Evolutionary conservation across 2,329 filamentous ascomycete species (phyloP), one percentile per base, ranked within the genome.

Genomic region (Clonostachys sp.): DNA sequence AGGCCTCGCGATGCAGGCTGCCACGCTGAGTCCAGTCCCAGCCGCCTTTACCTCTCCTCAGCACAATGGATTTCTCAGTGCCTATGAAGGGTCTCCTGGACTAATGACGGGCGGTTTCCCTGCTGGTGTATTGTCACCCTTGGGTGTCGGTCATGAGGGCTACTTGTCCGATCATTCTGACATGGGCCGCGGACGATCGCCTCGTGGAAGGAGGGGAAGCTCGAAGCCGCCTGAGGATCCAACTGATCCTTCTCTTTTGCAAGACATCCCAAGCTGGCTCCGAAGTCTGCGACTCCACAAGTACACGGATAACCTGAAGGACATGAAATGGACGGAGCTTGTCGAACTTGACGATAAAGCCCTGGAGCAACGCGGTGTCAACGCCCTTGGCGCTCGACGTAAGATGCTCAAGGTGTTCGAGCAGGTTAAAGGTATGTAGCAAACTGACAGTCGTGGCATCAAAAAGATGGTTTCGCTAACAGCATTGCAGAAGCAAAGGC

Each of bases 401-500:
- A 99, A 99, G 80, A 95, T 99, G 89, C 74, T 99, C 51, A 99
- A 99, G 82, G 94, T 97, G 48, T 97, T 97, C 69, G 94, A 97
- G 60, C 91, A 96, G 74, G 92, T 97, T 61, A 90, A 84, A 70
- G 87, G 82, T 84, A 70, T 53, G 71, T 58, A 13, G 24, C 9
- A 30, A 30, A 2, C 45, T 18, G 14, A 6, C 40, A 16, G 20
- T 34, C 14, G 5, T 12, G 7, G 13, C 16, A 9, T 12, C 34
- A 10, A 18, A 18, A 18, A 14, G 2, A 18, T 12, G 12, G 8
- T 39, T 44, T 39, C 36, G 36, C 58, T 65, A 40, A 64, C 49
- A 49, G 12, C 42, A 9, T 2, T 24, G 49, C 57, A 84, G 86
- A 89, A 62, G 87, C 87, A 55, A 88, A 85, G 61, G 77, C 81